phyloP scores from a whole-genome alignment of 2,329 filamentous ascomycete genomes.

The Ophiosphaerella narmari region DNA sequence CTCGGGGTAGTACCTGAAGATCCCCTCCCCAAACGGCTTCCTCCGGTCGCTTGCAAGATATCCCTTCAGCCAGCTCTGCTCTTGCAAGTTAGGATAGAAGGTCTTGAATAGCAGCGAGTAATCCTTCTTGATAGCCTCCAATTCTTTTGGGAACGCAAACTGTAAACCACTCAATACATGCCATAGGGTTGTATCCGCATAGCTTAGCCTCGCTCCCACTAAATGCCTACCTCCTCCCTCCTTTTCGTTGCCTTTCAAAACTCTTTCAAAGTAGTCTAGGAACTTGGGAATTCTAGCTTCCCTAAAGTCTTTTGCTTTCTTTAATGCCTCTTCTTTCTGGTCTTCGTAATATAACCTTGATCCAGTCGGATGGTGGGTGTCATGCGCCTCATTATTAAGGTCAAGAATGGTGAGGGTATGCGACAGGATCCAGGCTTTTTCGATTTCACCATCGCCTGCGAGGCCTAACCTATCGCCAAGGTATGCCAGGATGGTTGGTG shows the following conservation, averaged over 20 bases:
- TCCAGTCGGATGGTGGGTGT: slow-evolving; percentile 74
- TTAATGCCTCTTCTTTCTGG: slow-evolving; percentile 69
- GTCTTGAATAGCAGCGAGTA: slow-evolving; percentile 64
- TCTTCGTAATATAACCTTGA: slow-evolving; percentile 70
- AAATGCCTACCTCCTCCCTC: slow-evolving; percentile 66
- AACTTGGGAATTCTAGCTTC: slow-evolving; percentile 71
- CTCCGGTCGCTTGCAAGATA: slow-evolving; percentile 71
- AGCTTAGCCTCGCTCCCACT: slow-evolving; percentile 67
- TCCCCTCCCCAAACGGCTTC: slow-evolving; percentile 64
- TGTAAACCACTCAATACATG: slow-evolving; percentile 63
- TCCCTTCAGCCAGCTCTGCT: slow-evolving; percentile 66
- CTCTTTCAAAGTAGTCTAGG: slow-evolving; percentile 70
- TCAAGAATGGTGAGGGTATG: slow-evolving; percentile 73
- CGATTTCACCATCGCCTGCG: slow-evolving; percentile 54
- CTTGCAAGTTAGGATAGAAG: slow-evolving; percentile 67
- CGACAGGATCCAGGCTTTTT: slow-evolving; percentile 63
- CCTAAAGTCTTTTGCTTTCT: slow-evolving; percentile 62
- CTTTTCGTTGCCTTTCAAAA: slow-evolving; percentile 62
- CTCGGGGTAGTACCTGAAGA: slow-evolving; percentile 76
- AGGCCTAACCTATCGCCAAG: slow-evolving; percentile 66
- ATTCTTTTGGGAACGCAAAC: slow-evolving; percentile 72
- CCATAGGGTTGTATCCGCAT: slow-evolving; percentile 75
- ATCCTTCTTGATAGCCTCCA: slow-evolving; percentile 60
- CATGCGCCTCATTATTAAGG: slow-evolving; percentile 72
- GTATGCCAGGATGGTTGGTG: slow-evolving; percentile 74